Conservation (phyloP, 2,329 filamentous ascomycete species). For the Apiospora arundinis region DNA sequence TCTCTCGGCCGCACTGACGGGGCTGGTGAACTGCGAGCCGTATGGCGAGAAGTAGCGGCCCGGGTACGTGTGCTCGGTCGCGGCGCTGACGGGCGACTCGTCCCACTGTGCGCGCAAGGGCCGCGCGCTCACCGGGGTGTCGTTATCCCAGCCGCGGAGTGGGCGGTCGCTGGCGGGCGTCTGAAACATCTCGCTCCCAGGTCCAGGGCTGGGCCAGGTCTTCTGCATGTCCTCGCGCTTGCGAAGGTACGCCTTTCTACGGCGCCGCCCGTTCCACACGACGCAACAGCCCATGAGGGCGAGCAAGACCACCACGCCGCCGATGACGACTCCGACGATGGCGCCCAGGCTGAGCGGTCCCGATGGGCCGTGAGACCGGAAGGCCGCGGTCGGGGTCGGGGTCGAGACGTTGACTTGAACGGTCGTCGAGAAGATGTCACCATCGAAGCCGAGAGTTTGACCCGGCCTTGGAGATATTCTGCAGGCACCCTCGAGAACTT, state of each 20-base stretch:
- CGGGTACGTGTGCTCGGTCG: constrained; percentile 47
- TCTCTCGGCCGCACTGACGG: constrained; percentile 48
- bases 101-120: constrained; percentile 58
- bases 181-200: constrained; percentile 50
- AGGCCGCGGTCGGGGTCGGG: constrained; percentile 49
- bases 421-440: constrained; percentile 56
- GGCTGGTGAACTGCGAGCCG: constrained; percentile 64
- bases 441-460: constrained; percentile 54
- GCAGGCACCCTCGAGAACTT: constrained; percentile 61
- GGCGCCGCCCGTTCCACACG: constrained; percentile 62
- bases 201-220: constrained; percentile 49
- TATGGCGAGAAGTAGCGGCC: constrained; percentile 64
- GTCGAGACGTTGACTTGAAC: constrained; percentile 54
- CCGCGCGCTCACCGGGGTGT: constrained; percentile 58
- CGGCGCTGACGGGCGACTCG: constrained; percentile 56
- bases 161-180: constrained; percentile 62
- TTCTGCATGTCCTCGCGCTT: constrained; percentile 50
- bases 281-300: constrained; percentile 57
- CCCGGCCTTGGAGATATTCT: constrained; percentile 56
- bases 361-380: constrained; percentile 49
- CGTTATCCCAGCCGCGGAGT: constrained; percentile 56
- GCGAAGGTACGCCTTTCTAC: constrained; percentile 58
- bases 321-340: constrained; percentile 65
- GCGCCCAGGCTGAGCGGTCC: constrained; percentile 58
- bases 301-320: constrained; percentile 55